Base-by-base conservation (phyloP, 1,284 basidiomycete species). In the Malassezia brasiliensis region DNA sequence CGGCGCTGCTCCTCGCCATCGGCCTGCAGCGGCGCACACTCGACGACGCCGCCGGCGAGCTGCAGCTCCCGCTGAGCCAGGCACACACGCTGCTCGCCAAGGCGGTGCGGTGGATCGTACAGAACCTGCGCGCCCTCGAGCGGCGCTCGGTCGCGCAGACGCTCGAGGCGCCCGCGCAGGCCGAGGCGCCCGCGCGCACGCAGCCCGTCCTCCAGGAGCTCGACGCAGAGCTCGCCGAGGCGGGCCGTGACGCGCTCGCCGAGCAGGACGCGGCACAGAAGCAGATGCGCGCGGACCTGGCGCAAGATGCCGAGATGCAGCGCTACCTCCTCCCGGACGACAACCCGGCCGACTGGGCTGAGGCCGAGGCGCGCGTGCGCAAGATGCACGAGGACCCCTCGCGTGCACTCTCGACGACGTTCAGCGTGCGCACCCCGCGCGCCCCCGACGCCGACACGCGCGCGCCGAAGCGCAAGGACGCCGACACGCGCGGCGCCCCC, bases 21-120 rank as follows among this genome's bases (percentile, higher is more conserved):
- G 94, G 94, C 0, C 76, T 93, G 57, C 94, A 99, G 76, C 80
- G 89, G 45, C 96, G 98, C 77, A 80, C 82, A 2, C 82, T 96
- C 38, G 91, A 96, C 69, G 87, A 88, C 47, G 56, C 66, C 12
- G 62, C 56, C 7, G 52, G 42, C 14, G 72, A 74, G 49, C 79
- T 98, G 19, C 82, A 84, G 20, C 77, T 96, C 0, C 86, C 88
- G 0, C 83, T 89, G 20, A 85, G 85, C 3, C 93, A 98, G 76
- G 81, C 83, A 0, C 81, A 98, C 14, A 91, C 93, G 0, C 79
- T 96, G 36, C 91, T 98, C 75, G 85, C 85, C 65, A 96, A 98
- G 78, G 81, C 90, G 31, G 79, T 96, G 50, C 83, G 89, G 50
- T 88, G 90, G 76, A 82, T 96, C 57, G 83, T 83, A 62, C 87